These are phyloP conservation scores for Scheffersomyces lignosus DNA, from an alignment of 805 yeast genomes.

Conservation along the genomic window DNA sequence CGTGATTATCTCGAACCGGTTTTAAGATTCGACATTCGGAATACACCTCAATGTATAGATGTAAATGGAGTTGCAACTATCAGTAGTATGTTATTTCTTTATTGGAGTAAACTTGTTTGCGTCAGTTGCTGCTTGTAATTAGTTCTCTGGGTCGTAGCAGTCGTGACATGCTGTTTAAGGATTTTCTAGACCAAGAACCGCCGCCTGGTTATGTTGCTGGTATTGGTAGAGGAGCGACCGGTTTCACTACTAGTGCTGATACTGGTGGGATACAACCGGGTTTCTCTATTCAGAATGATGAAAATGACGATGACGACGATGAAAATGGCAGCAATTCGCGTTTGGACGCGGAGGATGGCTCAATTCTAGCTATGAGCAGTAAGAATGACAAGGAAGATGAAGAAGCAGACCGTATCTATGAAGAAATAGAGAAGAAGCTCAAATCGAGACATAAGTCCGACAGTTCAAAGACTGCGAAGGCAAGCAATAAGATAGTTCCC, in stretches of 20 bases:
- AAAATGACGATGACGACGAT: conserved; percentile 26
- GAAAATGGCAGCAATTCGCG: no score
- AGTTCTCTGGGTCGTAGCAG: no score
- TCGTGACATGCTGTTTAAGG: conserved; percentile 23
- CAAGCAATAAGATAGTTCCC: conserved; percentile 12
- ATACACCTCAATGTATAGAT: no score
- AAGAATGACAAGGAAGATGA: conserved; percentile 54
- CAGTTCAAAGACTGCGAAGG: conserved; percentile 19
- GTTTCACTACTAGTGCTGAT: conserved; percentile 85
- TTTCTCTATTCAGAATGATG: conserved; percentile 25
- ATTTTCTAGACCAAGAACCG: conserved; percentile 79
- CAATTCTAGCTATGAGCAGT: conserved; percentile 21
- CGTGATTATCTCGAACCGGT: no score
- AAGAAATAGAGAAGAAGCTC: conserved; percentile 60
- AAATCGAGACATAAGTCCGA: conserved; percentile 30
- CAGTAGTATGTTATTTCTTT: no score
- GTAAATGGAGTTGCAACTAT: no score
- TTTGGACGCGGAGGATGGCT: conserved; percentile 22
- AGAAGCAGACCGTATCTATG: conserved; percentile 76
- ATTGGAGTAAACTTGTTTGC: no score
- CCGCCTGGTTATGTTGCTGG: conserved; percentile 94
- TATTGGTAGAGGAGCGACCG: conserved; percentile 92
- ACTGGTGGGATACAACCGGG: conserved; percentile 38
- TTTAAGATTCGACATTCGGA: no score
- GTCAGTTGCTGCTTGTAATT: no score